phyloP scores from a whole-genome alignment of 179 eudicot species.

The Drosera spatulata region DNA sequence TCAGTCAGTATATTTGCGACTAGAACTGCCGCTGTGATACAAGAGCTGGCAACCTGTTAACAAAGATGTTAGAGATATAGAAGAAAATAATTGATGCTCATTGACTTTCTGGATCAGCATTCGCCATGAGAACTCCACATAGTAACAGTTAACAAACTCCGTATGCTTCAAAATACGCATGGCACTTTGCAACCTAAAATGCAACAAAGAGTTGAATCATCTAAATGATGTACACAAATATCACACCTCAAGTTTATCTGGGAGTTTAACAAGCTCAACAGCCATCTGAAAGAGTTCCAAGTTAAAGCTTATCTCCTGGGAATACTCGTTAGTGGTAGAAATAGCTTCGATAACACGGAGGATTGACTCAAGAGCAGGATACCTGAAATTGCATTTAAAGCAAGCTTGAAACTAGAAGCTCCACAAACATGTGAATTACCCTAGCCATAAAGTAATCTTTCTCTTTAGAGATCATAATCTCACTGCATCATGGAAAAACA shows the following conservation, averaged over 20 bases:
- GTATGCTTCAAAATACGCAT: too few relatives aligned
- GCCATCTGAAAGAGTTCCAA: constrained; percentile 57
- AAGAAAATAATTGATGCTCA: neutral
- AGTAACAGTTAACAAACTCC: too few relatives aligned
- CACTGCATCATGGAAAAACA: too few relatives aligned
- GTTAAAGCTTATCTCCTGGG: constrained; percentile 49
- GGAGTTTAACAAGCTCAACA: constrained; percentile 52
- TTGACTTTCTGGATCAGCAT: neutral
- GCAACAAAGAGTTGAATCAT: too few relatives aligned
- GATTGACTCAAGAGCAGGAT: constrained; percentile 57
- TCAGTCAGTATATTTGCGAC: constrained; percentile 82
- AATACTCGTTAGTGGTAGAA: constrained; percentile 58
- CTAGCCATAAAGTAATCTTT: too few relatives aligned
- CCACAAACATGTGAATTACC: neutral
- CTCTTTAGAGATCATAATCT: neutral
- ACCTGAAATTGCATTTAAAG: constrained; percentile 31
- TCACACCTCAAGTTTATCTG: constrained; percentile 73
- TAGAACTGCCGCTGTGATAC: constrained; percentile 80
- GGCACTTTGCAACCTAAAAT: too few relatives aligned
- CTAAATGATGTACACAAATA: neutral
- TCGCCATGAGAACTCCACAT: neutral
- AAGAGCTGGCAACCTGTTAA: constrained; percentile 74
- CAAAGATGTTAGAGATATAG: neutral
- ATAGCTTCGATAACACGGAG: constrained; percentile 81
- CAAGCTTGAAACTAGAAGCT: neutral